Evolutionary conservation across 2,329 filamentous ascomycete species (phyloP), one percentile per base, ranked within the genome.

Genomic region (Xylaria polymorpha): DNA sequence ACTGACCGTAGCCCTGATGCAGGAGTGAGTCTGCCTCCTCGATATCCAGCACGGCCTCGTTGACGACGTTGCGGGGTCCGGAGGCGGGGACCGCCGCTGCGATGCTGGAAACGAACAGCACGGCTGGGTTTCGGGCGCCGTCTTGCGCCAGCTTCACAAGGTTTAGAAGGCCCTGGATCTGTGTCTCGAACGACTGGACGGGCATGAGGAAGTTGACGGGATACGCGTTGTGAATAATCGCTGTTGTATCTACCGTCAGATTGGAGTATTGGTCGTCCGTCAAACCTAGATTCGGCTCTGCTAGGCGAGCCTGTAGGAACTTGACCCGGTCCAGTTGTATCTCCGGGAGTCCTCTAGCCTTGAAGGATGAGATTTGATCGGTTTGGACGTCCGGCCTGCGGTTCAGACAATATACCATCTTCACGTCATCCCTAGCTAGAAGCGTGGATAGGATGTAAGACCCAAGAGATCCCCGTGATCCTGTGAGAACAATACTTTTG

Each of bases 71-170:
- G 25, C 50, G 48, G 5, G 64, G 10, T 22, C 66, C 66, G 7
- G 41, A 51, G 3, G 25, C 62, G 35, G 68, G 71, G 37, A 74
- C 61, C 1, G 73, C 73, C 12, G 75, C 77, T 9, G 73, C 63
- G 59, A 78, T 73, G 67, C 76, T 77, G 10, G 75, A 77, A 5
- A 78, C 62, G 66, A 78, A 76, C 22, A 77, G 56, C 37, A 76
- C 61, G 14, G 69, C 44, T 1, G 74, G 71, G 2, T 48, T 32
- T 6, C 48, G 51, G 10, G 5, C 8, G 18, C 70, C 61, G 8
- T 66, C 61, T 20, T 61, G 63, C 51, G 74, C 73, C 8, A 77
- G 63, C 35, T 71, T 66, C 5, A 77, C 64, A 5, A 77, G 57
- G 44, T 68, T 71, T 14, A 71, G 46, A 1, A 75, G 64, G 1